Conservation (phyloP, 495 filamentous ascomycete genomes). For the Cryomyces minteri region DNA sequence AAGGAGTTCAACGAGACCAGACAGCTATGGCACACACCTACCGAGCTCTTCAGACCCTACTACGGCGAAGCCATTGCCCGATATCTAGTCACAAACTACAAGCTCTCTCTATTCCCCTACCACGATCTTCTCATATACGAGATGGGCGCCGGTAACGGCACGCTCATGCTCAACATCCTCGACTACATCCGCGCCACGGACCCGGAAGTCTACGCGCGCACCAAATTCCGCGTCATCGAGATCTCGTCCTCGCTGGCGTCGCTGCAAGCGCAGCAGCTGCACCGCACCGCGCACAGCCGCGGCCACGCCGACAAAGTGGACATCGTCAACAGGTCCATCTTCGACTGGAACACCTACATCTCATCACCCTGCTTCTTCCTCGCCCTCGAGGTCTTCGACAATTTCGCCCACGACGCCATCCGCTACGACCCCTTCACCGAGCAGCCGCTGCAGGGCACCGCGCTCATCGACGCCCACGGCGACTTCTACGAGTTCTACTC, state of each 20-base stretch:
- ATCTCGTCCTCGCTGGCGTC: constrained; percentile 66
- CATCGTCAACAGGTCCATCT: constrained; percentile 87
- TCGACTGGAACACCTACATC: constrained; percentile 76
- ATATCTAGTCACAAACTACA: constrained; percentile 90
- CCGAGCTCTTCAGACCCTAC: constrained; percentile 88
- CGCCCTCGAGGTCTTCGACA: constrained; percentile 97
- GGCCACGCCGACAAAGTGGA: constrained; percentile 77
- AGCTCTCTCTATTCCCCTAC: constrained; percentile 82
- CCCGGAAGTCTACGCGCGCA: constrained; percentile 83
- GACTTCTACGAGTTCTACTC: constrained; percentile 92
- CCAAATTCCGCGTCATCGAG: constrained; percentile 88
- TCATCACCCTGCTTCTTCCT: constrained; percentile 91
- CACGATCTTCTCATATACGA: constrained; percentile 97
- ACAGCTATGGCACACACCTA: constrained; percentile 97
- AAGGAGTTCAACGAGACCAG: constrained; percentile 50
- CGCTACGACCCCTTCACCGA: constrained; percentile 68
- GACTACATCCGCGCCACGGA: constrained; percentile 88
- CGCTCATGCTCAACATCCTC: constrained; percentile 92
- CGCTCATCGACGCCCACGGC: constrained; percentile 67
- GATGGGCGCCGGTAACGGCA: constrained; percentile 94
- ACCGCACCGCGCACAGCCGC: constrained; percentile 37
- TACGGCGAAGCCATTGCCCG: constrained; percentile 94
- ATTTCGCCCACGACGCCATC: constrained; percentile 88
- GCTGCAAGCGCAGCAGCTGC: constrained; percentile 55
- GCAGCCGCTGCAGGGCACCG: constrained; percentile 63